Evolutionary conservation across 2,329 filamentous ascomycete species (phyloP).

Genomic region (Calonectria naviculata): DNA sequence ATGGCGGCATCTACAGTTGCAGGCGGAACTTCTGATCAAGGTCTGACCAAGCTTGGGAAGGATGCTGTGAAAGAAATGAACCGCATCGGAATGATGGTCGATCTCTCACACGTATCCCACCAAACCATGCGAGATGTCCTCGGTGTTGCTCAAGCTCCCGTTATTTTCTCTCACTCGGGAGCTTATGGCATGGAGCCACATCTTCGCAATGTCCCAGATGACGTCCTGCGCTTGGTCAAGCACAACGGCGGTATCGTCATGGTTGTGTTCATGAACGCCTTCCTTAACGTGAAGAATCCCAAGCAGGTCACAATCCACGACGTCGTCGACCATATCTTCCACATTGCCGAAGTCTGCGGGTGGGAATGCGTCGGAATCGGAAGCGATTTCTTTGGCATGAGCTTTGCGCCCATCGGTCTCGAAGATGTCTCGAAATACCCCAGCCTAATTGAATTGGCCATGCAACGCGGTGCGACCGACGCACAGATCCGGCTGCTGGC

Average conservation of each 20-base stretch:
- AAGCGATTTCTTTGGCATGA: conserved; percentile 50
- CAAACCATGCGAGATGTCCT: conserved; percentile 45
- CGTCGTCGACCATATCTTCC: conserved; percentile 49
- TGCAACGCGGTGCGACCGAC: conserved; percentile 45
- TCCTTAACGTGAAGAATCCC: conserved; percentile 43
- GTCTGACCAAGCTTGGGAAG: conserved; percentile 38
- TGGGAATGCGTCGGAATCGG: conserved; percentile 52
- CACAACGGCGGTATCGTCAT: conserved; percentile 53
- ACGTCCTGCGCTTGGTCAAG: conserved; percentile 48
- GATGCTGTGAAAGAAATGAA: conserved; percentile 49
- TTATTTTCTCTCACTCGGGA: conserved; percentile 47
- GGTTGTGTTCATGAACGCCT: conserved; percentile 51
- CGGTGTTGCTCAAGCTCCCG: conserved; percentile 38
- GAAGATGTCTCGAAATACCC: conserved; percentile 51
- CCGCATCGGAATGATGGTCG: conserved; percentile 48
- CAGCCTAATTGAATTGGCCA: conserved; percentile 41
- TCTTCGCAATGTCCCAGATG: conserved; percentile 54
- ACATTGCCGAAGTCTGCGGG: conserved; percentile 44
- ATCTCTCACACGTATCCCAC: conserved; percentile 45
- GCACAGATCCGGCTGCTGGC: conserved; percentile 40
- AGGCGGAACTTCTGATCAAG: not conserved
- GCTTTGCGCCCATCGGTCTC: conserved; percentile 38
- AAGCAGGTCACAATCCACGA: conserved; percentile 46
- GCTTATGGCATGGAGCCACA: conserved; percentile 41
- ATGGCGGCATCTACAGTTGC: conserved; percentile 31